Evolutionary conservation across 306 rosid genomes (phyloP).

Genomic region (Vigna angularis): DNA sequence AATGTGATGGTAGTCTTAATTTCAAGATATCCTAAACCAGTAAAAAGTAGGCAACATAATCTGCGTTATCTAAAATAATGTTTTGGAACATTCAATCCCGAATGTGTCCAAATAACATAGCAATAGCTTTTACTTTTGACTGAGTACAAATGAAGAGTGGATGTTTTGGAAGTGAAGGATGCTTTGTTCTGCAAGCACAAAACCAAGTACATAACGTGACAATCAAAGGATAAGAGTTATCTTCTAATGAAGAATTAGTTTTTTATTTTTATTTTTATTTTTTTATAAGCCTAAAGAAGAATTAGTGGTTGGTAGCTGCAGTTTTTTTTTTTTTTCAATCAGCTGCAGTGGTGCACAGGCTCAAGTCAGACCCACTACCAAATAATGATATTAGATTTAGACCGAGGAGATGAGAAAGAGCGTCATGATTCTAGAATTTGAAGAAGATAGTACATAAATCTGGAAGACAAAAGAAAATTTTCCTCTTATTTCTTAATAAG

Average conservation of each 20-base stretch:
- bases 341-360: not conserved
- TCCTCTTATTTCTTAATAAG: not conserved
- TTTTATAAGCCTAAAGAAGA: not conserved
- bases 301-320: not conserved
- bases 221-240: conserved; percentile 4
- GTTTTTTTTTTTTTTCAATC: too few relatives aligned
- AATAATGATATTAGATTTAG: conserved; percentile 23
- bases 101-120: not conserved
- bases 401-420: conserved; percentile 3
- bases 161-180: conserved; percentile 1
- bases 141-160: not conserved
- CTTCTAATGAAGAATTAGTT: not conserved
- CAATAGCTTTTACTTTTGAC: conserved; percentile 18
- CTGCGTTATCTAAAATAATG: not conserved
- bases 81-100: conserved; percentile 16
- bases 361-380: not conserved
- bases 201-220: not conserved
- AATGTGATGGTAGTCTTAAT: not conserved
- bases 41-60: not conserved
- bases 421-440: conserved; percentile 19
- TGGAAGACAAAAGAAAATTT: not conserved
- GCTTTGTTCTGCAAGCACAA: not conserved
- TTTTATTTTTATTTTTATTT: too few relatives aligned
- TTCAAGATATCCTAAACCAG: not conserved
- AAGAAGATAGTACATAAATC: conserved; percentile 2